Percentiles rank a stretch among this genome's conserved stretches.
Evolutionary conservation across 345 rosid species (phyloP).

Genomic region (Sisymbrium altissimum): DNA sequence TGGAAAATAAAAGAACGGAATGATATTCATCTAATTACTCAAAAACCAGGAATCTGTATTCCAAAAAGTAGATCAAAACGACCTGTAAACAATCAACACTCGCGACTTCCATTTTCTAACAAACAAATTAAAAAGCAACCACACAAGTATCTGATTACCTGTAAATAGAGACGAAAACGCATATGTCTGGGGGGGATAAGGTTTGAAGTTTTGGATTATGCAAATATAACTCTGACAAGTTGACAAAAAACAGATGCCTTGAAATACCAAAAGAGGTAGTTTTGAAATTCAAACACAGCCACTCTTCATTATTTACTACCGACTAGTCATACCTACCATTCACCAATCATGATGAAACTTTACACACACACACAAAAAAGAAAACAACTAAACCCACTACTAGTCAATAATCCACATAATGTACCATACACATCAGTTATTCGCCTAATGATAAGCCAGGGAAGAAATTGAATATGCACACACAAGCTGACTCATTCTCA

Average conservation of each 20-base stretch:
- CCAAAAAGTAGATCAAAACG: neutral
- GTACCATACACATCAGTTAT: neutral
- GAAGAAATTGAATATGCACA: too few relatives aligned
- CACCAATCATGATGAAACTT: slow-evolving; percentile 20
- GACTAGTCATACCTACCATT: slow-evolving; percentile 24
- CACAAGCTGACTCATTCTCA: too few relatives aligned
- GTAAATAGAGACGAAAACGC: neutral
- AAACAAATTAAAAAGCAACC: slow-evolving; percentile 2
- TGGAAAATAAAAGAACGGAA: slow-evolving; percentile 27
- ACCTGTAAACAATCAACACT: neutral
- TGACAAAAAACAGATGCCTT: neutral
- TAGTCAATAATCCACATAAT: slow-evolving; percentile 9
- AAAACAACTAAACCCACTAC: slow-evolving; percentile 21
- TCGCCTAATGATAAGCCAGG: neutral
- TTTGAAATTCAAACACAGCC: slow-evolving; percentile 29
- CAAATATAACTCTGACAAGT: slow-evolving; percentile 3
- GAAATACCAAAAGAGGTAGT: slow-evolving; percentile 21
- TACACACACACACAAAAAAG: neutral
- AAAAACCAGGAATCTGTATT: neutral
- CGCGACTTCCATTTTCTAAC: neutral
- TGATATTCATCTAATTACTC: neutral
- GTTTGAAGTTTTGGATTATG: slow-evolving; percentile 1
- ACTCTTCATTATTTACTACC: slow-evolving; percentile 11
- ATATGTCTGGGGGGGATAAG: neutral
- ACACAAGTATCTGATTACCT: neutral